Evolutionary conservation across 2,329 filamentous ascomycete species (phyloP).

Genomic region (Cercospora janseana): DNA sequence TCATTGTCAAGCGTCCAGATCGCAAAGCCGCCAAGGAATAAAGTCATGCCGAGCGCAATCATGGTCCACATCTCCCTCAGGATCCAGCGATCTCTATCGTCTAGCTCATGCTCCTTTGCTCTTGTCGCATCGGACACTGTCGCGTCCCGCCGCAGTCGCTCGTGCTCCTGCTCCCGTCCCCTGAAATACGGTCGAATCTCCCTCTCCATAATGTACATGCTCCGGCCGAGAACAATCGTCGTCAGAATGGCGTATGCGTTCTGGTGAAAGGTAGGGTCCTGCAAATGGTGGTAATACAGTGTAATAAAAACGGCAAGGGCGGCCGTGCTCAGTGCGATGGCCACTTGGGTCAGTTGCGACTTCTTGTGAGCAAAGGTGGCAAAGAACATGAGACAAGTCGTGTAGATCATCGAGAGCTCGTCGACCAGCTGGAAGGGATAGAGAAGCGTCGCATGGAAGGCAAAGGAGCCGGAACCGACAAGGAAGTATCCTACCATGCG

Average conservation of each 20-base stretch:
- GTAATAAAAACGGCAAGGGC: constrained; percentile 64
- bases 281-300: constrained; percentile 75
- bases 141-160: constrained; percentile 33
- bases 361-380: constrained; percentile 72
- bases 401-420: constrained; percentile 71
- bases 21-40: constrained; percentile 72
- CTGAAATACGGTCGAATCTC: constrained; percentile 58
- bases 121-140: constrained; percentile 32
- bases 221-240: constrained; percentile 65
- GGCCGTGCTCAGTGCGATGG: constrained; percentile 59
- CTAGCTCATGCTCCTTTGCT: constrained; percentile 47
- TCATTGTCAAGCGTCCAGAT: constrained; percentile 79
- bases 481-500: constrained; percentile 51
- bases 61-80: constrained; percentile 73
- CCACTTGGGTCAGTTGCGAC: constrained; percentile 50
- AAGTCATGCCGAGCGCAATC: constrained; percentile 63
- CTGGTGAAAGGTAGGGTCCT: constrained; percentile 81
- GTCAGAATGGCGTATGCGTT: constrained; percentile 73
- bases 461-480: constrained; percentile 60
- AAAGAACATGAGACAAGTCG: constrained; percentile 67
- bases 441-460: constrained; percentile 60
- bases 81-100: constrained; percentile 56
- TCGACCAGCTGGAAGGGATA: constrained; percentile 71
- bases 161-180: constrained; percentile 42
- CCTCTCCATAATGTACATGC: constrained; percentile 74